Conservation (phyloP, 1,284 basidiomycete species). For the Ceratobasidium sp. region DNA sequence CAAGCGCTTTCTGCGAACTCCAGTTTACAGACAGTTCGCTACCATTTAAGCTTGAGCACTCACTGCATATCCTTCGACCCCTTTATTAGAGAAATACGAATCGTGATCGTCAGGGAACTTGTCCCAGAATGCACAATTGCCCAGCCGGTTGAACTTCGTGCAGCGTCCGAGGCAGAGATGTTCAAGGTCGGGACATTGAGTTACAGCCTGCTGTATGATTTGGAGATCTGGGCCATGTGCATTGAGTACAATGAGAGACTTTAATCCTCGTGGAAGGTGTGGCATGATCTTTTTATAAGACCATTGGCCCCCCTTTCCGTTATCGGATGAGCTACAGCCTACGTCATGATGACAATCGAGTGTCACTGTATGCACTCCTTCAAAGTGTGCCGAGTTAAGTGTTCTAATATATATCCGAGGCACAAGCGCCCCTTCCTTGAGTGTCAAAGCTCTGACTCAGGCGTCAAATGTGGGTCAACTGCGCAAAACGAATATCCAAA, state of each 20-base stretch:
- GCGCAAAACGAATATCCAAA: not conserved
- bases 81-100: slow-evolving; percentile 41
- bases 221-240: slow-evolving; percentile 40
- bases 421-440: not conserved
- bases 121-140: slow-evolving; percentile 27
- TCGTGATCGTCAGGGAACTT: slow-evolving; percentile 39
- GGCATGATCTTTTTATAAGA: slow-evolving; percentile 39
- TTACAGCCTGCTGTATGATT: slow-evolving; percentile 28
- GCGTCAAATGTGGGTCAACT: too few species aligned
- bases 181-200: slow-evolving; percentile 32
- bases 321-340: slow-evolving; percentile 10
- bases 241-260: slow-evolving; percentile 23
- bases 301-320: slow-evolving; percentile 4
- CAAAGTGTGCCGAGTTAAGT: slow-evolving; percentile 1
- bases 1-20: slow-evolving; percentile 26
- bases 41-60: not conserved
- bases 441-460: not conserved
- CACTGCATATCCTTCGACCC: slow-evolving; percentile 37
- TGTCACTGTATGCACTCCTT: slow-evolving; percentile 15
- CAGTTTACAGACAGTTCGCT: not conserved
- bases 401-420: not conserved
- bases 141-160: slow-evolving; percentile 26
- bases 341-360: slow-evolving; percentile 43
- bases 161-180: slow-evolving; percentile 33
- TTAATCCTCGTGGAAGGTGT: slow-evolving; percentile 15